These are phyloP conservation scores for Solanum hybrid DNA, from an alignment of 305 asterid species.

Conservation along the genomic window DNA sequence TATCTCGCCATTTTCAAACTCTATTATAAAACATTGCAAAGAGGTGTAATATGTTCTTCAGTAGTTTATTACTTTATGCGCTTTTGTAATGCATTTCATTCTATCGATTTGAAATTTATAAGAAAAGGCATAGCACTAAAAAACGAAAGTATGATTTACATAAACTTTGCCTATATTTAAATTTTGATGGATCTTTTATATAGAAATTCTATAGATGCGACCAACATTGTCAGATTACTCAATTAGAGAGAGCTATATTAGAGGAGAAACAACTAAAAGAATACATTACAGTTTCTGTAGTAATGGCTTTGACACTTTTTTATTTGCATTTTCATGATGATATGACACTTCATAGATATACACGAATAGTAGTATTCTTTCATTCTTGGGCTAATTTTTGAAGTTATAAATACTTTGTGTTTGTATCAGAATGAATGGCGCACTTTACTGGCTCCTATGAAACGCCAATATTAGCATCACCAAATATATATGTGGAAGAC, in stretches of 20 bases:
- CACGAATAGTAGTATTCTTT: neutral
- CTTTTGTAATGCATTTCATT: too few species aligned
- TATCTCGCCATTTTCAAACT: too few species aligned
- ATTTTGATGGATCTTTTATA: too few species aligned
- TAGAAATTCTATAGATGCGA: too few species aligned
- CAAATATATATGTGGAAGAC: conserved; percentile 44
- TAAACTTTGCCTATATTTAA: too few species aligned
- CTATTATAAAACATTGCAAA: too few species aligned
- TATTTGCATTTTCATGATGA: neutral
- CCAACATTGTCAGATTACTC: too few species aligned
- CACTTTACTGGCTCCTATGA: conserved; percentile 83
- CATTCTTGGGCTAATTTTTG: neutral
- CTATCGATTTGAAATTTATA: too few species aligned
- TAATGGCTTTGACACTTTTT: neutral
- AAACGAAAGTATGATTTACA: too few species aligned
- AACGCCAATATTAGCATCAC: conserved; percentile 39
- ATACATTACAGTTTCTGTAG: neutral
- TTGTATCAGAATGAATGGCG: conserved; percentile 42
- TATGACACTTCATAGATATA: neutral
- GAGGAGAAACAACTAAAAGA: neutral
- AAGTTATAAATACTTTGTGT: neutral
- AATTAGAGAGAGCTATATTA: neutral
- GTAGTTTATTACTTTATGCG: too few species aligned
- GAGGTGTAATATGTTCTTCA: too few species aligned
- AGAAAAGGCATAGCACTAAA: too few species aligned